A percentile compares a stretch with the other conserved stretches of the same genome.
These are phyloP conservation scores for Tuber umbilicatum DNA, from an alignment of 495 filamentous ascomycete species.

Conservation along the genomic window DNA sequence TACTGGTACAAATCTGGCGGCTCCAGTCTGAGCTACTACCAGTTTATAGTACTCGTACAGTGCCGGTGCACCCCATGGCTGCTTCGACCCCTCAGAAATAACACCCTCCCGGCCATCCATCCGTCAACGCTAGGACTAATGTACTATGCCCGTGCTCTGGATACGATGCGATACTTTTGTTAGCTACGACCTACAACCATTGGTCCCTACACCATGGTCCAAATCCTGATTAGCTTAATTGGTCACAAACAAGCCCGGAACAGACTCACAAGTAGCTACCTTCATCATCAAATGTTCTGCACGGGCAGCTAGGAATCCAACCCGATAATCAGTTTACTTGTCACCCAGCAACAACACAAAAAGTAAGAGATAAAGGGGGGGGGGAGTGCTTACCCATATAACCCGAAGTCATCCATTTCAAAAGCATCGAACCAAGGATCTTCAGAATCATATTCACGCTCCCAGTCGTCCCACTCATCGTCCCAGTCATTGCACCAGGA, in stretches of 20 bases:
- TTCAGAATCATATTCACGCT: neutral
- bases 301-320: neutral
- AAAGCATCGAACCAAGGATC: neutral
- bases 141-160: too few relatives aligned
- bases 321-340: neutral
- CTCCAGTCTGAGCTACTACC: neutral
- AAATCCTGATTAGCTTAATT: neutral
- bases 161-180: neutral
- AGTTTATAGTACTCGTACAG: neutral
- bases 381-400: neutral
- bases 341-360: neutral
- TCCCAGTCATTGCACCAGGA: neutral
- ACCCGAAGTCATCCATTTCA: neutral
- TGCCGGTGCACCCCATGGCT: neutral
- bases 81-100: too few relatives aligned
- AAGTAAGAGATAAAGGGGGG: neutral
- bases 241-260: neutral
- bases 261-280: neutral
- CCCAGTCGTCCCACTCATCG: neutral
- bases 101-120: too few relatives aligned
- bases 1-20: neutral
- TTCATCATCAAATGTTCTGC: neutral
- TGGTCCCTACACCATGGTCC: neutral
- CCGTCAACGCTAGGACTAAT: neutral
- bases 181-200: neutral